These are phyloP conservation scores for Aspergillus sparsus DNA, from an alignment of 495 filamentous ascomycete genomes.

Conservation along the genomic window DNA sequence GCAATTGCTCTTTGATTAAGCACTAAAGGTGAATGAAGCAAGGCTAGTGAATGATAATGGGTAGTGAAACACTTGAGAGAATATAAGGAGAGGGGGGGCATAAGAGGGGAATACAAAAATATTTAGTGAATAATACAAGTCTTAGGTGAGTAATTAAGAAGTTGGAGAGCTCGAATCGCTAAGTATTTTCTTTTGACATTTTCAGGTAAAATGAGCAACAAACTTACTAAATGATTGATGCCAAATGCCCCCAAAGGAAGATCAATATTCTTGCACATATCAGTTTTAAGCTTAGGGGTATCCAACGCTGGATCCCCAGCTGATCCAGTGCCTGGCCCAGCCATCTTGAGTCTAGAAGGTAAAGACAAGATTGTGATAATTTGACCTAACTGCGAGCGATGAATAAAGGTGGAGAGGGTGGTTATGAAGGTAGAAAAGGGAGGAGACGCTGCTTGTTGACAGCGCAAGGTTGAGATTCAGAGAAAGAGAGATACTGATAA, in stretches of 20 bases:
- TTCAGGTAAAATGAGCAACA: conserved; percentile 5
- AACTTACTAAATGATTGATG: conserved; percentile 31
- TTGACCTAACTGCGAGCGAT: background rate
- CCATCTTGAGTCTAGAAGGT: conserved; percentile 6
- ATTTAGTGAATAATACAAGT: background rate
- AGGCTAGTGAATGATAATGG: background rate
- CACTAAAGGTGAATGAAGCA: conserved; percentile 11
- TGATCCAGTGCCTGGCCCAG: background rate
- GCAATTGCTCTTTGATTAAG: conserved; percentile 18
- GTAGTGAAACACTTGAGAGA: background rate
- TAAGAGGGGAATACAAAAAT: background rate
- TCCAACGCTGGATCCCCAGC: conserved; percentile 30
- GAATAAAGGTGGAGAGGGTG: background rate
- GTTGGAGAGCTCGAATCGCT: background rate
- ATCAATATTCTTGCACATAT: conserved; percentile 33
- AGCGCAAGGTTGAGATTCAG: background rate
- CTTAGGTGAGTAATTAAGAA: background rate
- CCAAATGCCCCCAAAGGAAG: conserved; percentile 30
- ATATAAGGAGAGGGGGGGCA: conserved; percentile 1
- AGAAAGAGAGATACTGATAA: background rate
- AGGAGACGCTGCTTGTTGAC: background rate
- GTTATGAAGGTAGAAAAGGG: background rate
- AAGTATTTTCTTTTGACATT: conserved; percentile 1
- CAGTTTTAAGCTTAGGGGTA: conserved; percentile 21
- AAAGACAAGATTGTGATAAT: background rate